These are phyloP conservation scores for Triticum turgidum DNA, from an alignment of 176 grass and related monocot genomes.

Conservation along the genomic window DNA sequence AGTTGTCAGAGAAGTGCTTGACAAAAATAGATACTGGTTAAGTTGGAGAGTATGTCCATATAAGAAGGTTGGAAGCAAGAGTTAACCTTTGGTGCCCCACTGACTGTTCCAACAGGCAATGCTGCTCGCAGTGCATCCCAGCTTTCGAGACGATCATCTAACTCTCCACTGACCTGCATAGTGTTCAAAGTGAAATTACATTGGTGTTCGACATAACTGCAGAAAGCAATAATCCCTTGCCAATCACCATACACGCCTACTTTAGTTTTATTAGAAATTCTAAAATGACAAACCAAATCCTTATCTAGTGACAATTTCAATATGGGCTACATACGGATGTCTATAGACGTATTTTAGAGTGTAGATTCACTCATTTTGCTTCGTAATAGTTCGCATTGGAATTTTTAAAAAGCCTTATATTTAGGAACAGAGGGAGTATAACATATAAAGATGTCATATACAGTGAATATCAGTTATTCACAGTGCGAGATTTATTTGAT, in stretches of 20 bases:
- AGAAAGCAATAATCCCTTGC: slow-evolving; percentile 4
- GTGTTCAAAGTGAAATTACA: slow-evolving; percentile 3
- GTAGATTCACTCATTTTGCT: too few relatives aligned
- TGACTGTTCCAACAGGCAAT: slow-evolving; percentile 88
- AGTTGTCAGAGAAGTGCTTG: slow-evolving; percentile 1
- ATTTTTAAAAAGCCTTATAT: too few relatives aligned
- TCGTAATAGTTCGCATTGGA: too few relatives aligned
- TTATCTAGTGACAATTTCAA: not conserved
- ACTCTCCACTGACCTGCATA: slow-evolving; percentile 69
- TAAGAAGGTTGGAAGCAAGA: slow-evolving; percentile 6
- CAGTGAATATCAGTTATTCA: slow-evolving; percentile 1
- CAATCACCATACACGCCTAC: not conserved
- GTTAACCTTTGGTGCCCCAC: slow-evolving; percentile 81
- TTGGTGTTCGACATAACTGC: slow-evolving; percentile 8
- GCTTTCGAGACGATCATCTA: slow-evolving; percentile 62
- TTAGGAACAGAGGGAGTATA: not conserved
- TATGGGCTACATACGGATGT: too few relatives aligned
- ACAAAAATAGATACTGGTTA: not conserved
- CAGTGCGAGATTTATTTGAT: not conserved
- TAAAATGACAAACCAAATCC: not conserved
- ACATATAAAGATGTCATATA: not conserved
- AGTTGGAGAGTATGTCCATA: not conserved
- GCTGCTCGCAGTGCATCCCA: slow-evolving; percentile 91
- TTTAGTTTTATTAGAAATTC: not conserved
- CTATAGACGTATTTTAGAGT: too few relatives aligned